Conservation (phyloP, 805 yeast species). For the Candida tallmaniae region DNA sequence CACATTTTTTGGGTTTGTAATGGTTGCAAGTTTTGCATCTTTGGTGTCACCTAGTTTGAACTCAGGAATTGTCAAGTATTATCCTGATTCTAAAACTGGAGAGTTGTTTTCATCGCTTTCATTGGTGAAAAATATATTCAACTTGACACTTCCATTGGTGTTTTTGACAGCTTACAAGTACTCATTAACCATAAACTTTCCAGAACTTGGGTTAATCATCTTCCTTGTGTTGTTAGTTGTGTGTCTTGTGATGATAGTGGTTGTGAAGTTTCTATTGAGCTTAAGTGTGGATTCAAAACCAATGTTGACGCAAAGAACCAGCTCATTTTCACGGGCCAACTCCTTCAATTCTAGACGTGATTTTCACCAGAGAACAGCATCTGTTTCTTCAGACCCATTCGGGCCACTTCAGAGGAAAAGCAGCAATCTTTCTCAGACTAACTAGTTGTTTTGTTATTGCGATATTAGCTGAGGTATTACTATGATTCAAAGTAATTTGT, state of each 20-base stretch:
- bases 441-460: too few species aligned
- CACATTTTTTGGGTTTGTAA: constrained; percentile 27
- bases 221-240: constrained; percentile 11
- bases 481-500: too few species aligned
- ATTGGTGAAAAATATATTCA: constrained; percentile 47
- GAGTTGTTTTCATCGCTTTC: constrained; percentile 72
- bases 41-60: constrained; percentile 55
- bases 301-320: constrained; percentile 9
- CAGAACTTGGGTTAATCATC: constrained; percentile 24
- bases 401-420: not conserved
- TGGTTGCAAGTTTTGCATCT: constrained; percentile 45
- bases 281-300: constrained; percentile 12
- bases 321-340: constrained; percentile 7
- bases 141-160: constrained; percentile 46
- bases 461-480: too few species aligned
- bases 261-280: constrained; percentile 16
- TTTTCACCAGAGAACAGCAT: not conserved
- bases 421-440: not conserved
- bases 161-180: constrained; percentile 44
- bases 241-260: constrained; percentile 6
- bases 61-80: constrained; percentile 57
- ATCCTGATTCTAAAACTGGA: constrained; percentile 56
- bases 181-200: constrained; percentile 23
- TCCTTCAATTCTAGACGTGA: not conserved
- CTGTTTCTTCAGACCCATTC: not conserved